Percentiles rank a stretch among this genome's conserved stretches.
Conservation (phyloP, 305 asterid genomes). For the Coffea humblotiana region DNA sequence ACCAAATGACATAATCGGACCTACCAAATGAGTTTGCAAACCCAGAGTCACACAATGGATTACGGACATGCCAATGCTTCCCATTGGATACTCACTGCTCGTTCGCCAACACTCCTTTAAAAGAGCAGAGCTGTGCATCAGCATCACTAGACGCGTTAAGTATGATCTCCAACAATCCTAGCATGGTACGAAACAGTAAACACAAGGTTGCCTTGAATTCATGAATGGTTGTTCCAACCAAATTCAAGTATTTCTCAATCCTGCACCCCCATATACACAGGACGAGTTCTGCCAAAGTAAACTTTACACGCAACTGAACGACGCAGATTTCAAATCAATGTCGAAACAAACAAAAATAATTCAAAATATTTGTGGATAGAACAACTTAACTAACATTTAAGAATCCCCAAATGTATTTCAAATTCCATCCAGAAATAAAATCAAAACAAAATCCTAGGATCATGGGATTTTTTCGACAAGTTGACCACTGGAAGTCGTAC, state of each 20-base stretch:
- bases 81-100: too few relatives aligned
- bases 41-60: too few relatives aligned
- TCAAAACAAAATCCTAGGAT: constrained; percentile 25
- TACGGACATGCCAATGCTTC: too few relatives aligned
- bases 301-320: not conserved
- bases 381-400: not conserved
- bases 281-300: not conserved
- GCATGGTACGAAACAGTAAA: not conserved
- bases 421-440: constrained; percentile 7
- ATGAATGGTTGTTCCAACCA: too few relatives aligned
- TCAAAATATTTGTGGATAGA: not conserved
- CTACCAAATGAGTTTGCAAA: too few relatives aligned
- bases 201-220: not conserved
- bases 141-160: too few relatives aligned
- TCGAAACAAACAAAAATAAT: not conserved
- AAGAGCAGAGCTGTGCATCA: too few relatives aligned
- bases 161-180: too few relatives aligned
- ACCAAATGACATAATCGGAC: too few relatives aligned
- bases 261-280: not conserved
- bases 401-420: constrained; percentile 18
- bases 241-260: not conserved
- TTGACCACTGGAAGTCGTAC: constrained; percentile 1
- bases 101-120: too few relatives aligned
- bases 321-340: not conserved
- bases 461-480: constrained; percentile 24